phyloP scores from a whole-genome alignment of 2,329 filamentous ascomycete species.

The Macrophomina phaseolina region DNA sequence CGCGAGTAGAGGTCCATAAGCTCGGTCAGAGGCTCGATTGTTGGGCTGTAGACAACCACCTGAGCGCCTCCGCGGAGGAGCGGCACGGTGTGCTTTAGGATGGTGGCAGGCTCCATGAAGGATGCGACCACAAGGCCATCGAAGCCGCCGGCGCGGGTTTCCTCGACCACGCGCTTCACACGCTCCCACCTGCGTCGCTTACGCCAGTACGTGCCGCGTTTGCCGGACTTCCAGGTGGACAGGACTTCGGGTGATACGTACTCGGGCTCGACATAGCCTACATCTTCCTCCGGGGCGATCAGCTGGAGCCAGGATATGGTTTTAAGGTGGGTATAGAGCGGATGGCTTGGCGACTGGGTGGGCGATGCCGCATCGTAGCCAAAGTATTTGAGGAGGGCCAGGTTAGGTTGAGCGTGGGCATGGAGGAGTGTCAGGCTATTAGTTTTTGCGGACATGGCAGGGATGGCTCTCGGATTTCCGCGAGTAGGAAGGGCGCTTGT shows the following conservation, averaged over 20 bases:
- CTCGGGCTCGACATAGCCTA: constrained; percentile 73
- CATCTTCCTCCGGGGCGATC: constrained; percentile 75
- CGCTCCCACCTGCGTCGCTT: constrained; percentile 85
- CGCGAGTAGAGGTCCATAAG: constrained; percentile 86
- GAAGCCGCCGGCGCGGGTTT: constrained; percentile 76
- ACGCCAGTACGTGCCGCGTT: constrained; percentile 83
- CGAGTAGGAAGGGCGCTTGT: constrained; percentile 17
- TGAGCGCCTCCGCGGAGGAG: constrained; percentile 82
- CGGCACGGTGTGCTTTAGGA: constrained; percentile 77
- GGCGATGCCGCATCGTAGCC: constrained; percentile 74
- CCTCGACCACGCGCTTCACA: constrained; percentile 73
- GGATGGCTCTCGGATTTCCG: constrained; percentile 38
- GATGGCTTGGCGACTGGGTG: constrained; percentile 65
- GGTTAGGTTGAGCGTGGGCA: constrained; percentile 82
- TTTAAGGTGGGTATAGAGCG: constrained; percentile 80
- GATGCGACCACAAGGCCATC: constrained; percentile 83
- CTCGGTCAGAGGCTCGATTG: constrained; percentile 76
- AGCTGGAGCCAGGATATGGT: constrained; percentile 92
- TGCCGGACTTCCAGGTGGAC: constrained; percentile 76
- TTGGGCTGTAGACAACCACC: constrained; percentile 83
- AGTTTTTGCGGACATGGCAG: constrained; percentile 68
- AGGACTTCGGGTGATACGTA: constrained; percentile 66
- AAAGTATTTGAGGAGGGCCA: constrained; percentile 88
- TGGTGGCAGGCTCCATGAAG: constrained; percentile 77
- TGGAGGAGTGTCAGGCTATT: constrained; percentile 86